phyloP scores from a whole-genome alignment of 2,329 filamentous ascomycete species.

The Paramyrothecium sp. region DNA sequence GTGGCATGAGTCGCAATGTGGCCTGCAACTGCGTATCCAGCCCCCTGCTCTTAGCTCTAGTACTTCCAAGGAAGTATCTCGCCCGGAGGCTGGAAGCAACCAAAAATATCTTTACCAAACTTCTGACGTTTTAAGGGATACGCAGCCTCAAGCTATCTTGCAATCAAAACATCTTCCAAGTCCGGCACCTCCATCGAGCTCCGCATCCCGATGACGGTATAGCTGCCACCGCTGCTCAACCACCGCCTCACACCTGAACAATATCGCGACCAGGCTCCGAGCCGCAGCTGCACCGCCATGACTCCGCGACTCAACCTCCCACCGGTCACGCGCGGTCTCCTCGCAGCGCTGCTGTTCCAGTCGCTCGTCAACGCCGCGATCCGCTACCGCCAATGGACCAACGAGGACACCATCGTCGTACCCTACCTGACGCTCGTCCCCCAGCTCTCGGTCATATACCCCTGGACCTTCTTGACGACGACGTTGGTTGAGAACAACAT shows the following conservation, averaged over 20 bases:
- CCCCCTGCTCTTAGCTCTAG: no score
- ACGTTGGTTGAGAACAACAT: constrained; percentile 92
- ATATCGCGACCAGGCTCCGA: not conserved
- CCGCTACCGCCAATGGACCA: constrained; percentile 68
- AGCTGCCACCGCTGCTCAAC: not conserved
- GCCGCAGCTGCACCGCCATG: constrained; percentile 48
- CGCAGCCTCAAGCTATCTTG: no score
- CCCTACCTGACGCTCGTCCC: constrained; percentile 89
- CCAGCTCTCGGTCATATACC: constrained; percentile 78
- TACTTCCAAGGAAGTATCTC: no score
- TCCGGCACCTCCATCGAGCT: no score
- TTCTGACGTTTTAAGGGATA: no score
- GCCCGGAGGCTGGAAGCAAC: no score
- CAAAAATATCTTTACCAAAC: no score
- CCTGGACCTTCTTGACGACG: constrained; percentile 87
- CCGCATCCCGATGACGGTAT: not conserved
- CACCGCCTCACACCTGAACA: not conserved
- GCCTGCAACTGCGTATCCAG: no score
- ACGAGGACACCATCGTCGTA: constrained; percentile 65
- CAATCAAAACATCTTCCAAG: no score
- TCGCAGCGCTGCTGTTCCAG: constrained; percentile 72
- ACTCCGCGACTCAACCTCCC: constrained; percentile 86
- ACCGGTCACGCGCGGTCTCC: constrained; percentile 80
- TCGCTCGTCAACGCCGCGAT: constrained; percentile 81
- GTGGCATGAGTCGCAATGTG: no score